These are phyloP conservation scores for Rhazya stricta DNA, from an alignment of 257 asterid species.

Conservation along the genomic window DNA sequence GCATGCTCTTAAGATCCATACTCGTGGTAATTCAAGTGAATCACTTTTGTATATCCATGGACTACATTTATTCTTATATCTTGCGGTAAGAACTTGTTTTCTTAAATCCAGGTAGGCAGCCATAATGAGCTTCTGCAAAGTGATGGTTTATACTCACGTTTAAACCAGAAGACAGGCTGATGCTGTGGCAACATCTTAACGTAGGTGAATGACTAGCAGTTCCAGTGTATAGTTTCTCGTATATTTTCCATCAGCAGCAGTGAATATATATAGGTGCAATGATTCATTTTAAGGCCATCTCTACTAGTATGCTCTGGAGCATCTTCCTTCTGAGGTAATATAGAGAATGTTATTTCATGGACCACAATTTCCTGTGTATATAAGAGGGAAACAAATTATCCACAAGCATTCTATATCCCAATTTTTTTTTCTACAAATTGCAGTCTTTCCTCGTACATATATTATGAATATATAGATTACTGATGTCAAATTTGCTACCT, in stretches of 20 bases:
- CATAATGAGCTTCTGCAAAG: conserved; percentile 59
- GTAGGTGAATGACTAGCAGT: conserved; percentile 9
- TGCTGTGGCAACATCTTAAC: conserved; percentile 51
- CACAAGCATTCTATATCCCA: neutral
- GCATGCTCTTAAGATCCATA: neutral
- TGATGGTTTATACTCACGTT: conserved; percentile 78
- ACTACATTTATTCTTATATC: neutral
- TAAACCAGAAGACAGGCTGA: conserved; percentile 76
- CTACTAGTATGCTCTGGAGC: neutral
- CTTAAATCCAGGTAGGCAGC: conserved; percentile 60
- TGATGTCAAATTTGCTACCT: too few species aligned
- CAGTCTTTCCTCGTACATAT: neutral
- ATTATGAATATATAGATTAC: neutral
- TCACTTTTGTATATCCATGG: neutral
- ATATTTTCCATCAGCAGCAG: conserved; percentile 1
- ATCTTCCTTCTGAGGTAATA: neutral
- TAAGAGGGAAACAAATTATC: neutral
- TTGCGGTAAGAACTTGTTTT: neutral
- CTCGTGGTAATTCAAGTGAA: neutral
- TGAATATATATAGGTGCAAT: neutral
- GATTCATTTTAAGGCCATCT: neutral
- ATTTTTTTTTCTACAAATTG: neutral
- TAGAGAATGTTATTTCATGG: neutral
- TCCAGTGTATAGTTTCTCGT: conserved; percentile 4
- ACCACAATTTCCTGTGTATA: neutral